Conservation (phyloP, 768 basidiomycete genomes). For the Hygrophorus pudorinus region DNA sequence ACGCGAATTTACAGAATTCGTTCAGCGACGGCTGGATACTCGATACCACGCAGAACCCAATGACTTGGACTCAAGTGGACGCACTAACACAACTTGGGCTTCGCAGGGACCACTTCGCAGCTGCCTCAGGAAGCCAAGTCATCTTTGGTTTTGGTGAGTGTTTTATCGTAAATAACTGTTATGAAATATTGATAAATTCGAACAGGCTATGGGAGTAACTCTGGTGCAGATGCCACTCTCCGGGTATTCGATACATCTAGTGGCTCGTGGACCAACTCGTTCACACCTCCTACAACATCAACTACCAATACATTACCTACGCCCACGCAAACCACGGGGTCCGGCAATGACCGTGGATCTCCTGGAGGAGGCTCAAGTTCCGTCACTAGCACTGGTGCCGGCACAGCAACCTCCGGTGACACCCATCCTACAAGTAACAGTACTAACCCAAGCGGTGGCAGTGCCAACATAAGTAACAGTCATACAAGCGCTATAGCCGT, state of each 20-base stretch:
- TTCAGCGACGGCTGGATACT: conserved; percentile 64
- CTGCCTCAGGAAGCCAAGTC: conserved; percentile 47
- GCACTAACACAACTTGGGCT: conserved; percentile 48
- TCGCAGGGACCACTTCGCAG: conserved; percentile 68
- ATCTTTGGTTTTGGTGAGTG: conserved; percentile 76
- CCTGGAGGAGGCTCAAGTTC: background rate
- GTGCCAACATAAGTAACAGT: conserved; percentile 12
- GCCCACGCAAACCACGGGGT: background rate
- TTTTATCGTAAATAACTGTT: conserved; percentile 4
- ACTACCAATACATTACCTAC: conserved; percentile 19
- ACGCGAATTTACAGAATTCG: conserved; percentile 42
- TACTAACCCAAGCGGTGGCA: background rate
- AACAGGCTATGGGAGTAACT: conserved; percentile 37
- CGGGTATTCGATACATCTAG: conserved; percentile 41
- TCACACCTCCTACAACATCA: conserved; percentile 23
- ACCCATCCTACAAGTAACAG: background rate
- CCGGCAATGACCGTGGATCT: background rate
- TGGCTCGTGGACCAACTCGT: conserved; percentile 32
- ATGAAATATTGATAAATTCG: background rate
- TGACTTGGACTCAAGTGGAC: conserved; percentile 47
- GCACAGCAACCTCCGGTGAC: background rate
- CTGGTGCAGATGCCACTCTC: conserved; percentile 46
- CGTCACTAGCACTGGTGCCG: background rate
- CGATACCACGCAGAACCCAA: conserved; percentile 43
- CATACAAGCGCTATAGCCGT: conserved; percentile 43